Percentiles rank a stretch among this genome's conserved stretches.
These are phyloP conservation scores for Chrysosporium queenslandicum DNA, from an alignment of 2,329 filamentous ascomycete species.

Conservation along the genomic window DNA sequence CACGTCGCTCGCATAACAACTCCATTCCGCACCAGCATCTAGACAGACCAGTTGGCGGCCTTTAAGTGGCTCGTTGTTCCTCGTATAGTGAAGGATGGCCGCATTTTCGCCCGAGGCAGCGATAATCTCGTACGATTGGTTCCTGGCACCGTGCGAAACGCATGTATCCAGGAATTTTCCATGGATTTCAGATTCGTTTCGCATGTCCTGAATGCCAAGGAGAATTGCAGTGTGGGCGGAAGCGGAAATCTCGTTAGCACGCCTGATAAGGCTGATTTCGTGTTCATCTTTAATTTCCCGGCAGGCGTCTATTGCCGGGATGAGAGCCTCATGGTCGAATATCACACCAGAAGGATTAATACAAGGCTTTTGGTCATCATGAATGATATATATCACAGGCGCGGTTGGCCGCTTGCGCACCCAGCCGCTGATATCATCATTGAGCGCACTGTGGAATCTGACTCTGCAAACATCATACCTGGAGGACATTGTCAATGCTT, in stretches of 20 bases:
- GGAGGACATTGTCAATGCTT: not conserved
- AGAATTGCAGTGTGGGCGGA: slow-evolving; percentile 56
- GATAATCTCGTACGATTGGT: slow-evolving; percentile 83
- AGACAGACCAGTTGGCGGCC: slow-evolving; percentile 71
- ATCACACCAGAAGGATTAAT: not conserved
- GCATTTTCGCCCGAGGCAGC: slow-evolving; percentile 70
- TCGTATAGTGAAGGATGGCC: slow-evolving; percentile 78
- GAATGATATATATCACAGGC: slow-evolving; percentile 31
- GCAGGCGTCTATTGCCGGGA: slow-evolving; percentile 53
- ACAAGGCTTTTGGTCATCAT: slow-evolving; percentile 28
- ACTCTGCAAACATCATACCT: slow-evolving; percentile 63
- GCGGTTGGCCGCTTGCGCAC: slow-evolving; percentile 20
- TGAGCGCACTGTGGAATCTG: slow-evolving; percentile 45
- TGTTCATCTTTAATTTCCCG: slow-evolving; percentile 65
- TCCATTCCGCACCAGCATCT: slow-evolving; percentile 71
- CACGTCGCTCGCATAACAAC: slow-evolving; percentile 62
- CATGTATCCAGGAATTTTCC: slow-evolving; percentile 68
- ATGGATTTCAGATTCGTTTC: slow-evolving; percentile 74
- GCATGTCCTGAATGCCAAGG: slow-evolving; percentile 50
- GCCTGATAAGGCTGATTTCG: slow-evolving; percentile 61
- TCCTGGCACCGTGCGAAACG: slow-evolving; percentile 61
- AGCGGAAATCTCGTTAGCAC: slow-evolving; percentile 61
- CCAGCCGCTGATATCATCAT: slow-evolving; percentile 42
- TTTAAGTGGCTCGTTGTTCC: slow-evolving; percentile 60
- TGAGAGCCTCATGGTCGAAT: slow-evolving; percentile 23